Evolutionary conservation across 257 asterid genomes (phyloP).

Genomic region (Craterostigma plantagineum): DNA sequence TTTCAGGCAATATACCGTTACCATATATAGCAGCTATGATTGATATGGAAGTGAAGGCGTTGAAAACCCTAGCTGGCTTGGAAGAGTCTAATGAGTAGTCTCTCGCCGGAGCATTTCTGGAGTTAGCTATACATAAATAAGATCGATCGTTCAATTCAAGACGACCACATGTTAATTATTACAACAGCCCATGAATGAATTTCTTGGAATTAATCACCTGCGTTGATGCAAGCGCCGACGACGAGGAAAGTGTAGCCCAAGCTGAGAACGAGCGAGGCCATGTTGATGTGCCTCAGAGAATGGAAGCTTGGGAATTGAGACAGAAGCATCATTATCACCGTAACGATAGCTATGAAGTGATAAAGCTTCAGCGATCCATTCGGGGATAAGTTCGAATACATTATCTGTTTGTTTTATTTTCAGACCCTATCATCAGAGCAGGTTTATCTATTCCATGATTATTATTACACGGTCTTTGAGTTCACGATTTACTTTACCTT

Average conservation of each 20-base stretch:
- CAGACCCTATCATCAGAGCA: too few relatives aligned
- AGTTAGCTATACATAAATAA: too few relatives aligned
- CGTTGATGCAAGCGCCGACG: constrained; percentile 75
- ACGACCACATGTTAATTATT: too few relatives aligned
- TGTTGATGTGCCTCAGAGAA: constrained; percentile 81
- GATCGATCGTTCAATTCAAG: too few relatives aligned
- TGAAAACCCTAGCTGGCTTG: constrained; percentile 36
- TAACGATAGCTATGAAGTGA: constrained; percentile 82
- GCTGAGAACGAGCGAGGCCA: constrained; percentile 66
- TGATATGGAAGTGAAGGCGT: constrained; percentile 80
- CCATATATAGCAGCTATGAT: constrained; percentile 93
- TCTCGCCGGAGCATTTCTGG: constrained; percentile 52
- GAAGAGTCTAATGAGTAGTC: constrained; percentile 67
- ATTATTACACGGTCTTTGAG: too few relatives aligned
- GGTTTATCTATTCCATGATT: too few relatives aligned
- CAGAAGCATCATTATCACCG: constrained; percentile 59
- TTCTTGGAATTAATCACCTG: too few relatives aligned
- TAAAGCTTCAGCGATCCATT: constrained; percentile 57
- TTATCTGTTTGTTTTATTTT: too few relatives aligned
- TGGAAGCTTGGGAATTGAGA: constrained; percentile 93
- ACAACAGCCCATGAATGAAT: too few relatives aligned
- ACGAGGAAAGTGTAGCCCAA: constrained; percentile 72
- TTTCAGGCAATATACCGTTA: constrained; percentile 89
- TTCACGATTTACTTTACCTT: too few relatives aligned
- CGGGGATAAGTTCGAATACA: constrained; percentile 66